Conservation (phyloP, 2,329 filamentous ascomycete species). For the Epicoccum nigrum region DNA sequence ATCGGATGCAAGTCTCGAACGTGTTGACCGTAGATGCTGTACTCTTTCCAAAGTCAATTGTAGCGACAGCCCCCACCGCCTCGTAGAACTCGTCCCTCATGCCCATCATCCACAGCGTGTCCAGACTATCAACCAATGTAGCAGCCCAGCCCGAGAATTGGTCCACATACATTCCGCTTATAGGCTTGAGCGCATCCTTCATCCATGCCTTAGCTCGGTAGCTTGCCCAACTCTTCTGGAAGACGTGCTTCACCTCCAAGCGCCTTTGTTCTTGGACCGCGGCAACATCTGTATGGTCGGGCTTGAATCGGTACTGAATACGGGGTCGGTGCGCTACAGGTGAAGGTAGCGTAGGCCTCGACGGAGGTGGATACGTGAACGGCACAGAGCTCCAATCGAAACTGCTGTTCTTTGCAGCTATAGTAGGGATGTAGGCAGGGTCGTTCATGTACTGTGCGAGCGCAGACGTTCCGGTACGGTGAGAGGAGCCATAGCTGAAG, state of each 20-base stretch:
- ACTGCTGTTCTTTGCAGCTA: constrained; percentile 33
- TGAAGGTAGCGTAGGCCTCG: constrained; percentile 35
- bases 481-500: constrained; percentile 8
- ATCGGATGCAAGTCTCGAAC: constrained; percentile 91
- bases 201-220: constrained; percentile 70
- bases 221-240: constrained; percentile 56
- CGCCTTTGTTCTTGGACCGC: constrained; percentile 34
- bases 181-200: constrained; percentile 66
- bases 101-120: constrained; percentile 88
- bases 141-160: constrained; percentile 72
- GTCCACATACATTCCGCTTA: constrained; percentile 60
- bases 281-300: constrained; percentile 25
- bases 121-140: constrained; percentile 67
- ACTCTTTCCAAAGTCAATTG: constrained; percentile 84
- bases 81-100: constrained; percentile 79
- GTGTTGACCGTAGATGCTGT: constrained; percentile 75
- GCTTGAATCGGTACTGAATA: constrained; percentile 41
- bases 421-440: constrained; percentile 26
- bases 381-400: constrained; percentile 43
- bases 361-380: constrained; percentile 36
- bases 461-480: constrained; percentile 25
- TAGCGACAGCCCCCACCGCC: constrained; percentile 69
- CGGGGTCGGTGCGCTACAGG: constrained; percentile 38
- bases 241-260: constrained; percentile 39
- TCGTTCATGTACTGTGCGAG: constrained; percentile 45